Evolutionary conservation across 2,329 filamentous ascomycete genomes (phyloP), one percentile per base, ranked within the genome.

Genomic region (Fusarium sp.): DNA sequence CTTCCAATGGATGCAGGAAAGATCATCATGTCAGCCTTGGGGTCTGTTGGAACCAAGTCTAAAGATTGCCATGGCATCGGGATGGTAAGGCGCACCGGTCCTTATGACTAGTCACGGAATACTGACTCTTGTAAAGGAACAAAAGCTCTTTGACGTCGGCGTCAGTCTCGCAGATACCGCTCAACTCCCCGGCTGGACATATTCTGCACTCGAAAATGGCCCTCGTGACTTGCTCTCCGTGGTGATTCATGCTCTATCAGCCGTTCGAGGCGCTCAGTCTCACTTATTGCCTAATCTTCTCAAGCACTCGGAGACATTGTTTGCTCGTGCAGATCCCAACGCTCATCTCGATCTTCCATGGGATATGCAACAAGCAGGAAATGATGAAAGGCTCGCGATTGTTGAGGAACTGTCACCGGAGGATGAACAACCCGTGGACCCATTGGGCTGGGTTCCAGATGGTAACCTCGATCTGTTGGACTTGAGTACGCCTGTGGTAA

Each of bases 51-150:
- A 1, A 72, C 71, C 6, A 75, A 60, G 23, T 79, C 78, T 0
- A 81, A 79, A 42, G 79, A 81, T 11, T 81, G 80, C 3, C 79
- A 81, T 18, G 80, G 80, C 0, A 80, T 81, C 11, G 77, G 76
- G 13, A 77, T 81, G 64, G 80, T 81, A 53, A 69, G 78, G 16
- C 3, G 4, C 0, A 18, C 9, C 1, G 0, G 1, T 6, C 1
- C 11, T 6, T 3, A 5, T 1, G 4, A 2, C 4, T 5, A 0
- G 0, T 15, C 7, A 7, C 2, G 11, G 4, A 16, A 30, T 11
- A 9, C 46, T 65, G 10, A 73, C 1, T 6, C 1, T 11, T 2
- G 0, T 13, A 1, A 15, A 81, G 79, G 79, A 81, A 54, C 79
- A 81, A 63, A 81, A 81, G 25, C 66, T 81, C 0, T 81, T 80